Percentiles rank a stretch among this genome's conserved stretches.
Evolutionary conservation across 2,329 filamentous ascomycete species (phyloP).

Genomic region (Microdochium trichocladiopsis): DNA sequence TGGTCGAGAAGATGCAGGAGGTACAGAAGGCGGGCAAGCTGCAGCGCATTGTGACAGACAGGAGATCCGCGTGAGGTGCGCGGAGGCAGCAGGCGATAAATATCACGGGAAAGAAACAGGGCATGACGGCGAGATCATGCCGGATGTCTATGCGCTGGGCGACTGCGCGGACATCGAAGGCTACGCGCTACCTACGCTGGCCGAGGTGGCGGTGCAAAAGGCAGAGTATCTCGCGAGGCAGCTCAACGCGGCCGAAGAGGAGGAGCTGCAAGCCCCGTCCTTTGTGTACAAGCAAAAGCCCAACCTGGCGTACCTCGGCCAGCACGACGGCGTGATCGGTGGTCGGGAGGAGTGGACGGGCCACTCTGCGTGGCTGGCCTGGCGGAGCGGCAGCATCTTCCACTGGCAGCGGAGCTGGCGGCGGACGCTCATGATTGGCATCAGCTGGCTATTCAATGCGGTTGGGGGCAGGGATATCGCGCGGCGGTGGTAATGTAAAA

Average conservation of each 20-base stretch:
- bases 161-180: conserved; percentile 30
- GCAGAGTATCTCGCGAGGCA: conserved; percentile 22
- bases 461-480: conserved; percentile 24
- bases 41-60: conserved; percentile 9
- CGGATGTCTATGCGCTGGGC: conserved; percentile 23
- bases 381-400: conserved; percentile 27
- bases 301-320: conserved; percentile 30
- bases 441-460: conserved; percentile 23
- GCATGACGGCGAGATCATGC: conserved; percentile 7
- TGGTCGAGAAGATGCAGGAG: conserved; percentile 14
- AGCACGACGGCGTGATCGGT: conserved; percentile 30
- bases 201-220: conserved; percentile 29
- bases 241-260: no score
- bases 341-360: conserved; percentile 31
- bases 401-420: conserved; percentile 25
- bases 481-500: neutral
- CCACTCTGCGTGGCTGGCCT: conserved; percentile 31
- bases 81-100: no score
- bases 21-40: conserved; percentile 12
- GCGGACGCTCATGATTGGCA: conserved; percentile 19
- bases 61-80: conserved; percentile 13
- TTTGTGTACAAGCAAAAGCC: conserved; percentile 24
- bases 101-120: no score
- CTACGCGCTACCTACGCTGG: conserved; percentile 22
- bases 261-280: neutral